Base-by-base conservation (phyloP, 2,329 filamentous ascomycete genomes). In the Xylaria sp. region DNA sequence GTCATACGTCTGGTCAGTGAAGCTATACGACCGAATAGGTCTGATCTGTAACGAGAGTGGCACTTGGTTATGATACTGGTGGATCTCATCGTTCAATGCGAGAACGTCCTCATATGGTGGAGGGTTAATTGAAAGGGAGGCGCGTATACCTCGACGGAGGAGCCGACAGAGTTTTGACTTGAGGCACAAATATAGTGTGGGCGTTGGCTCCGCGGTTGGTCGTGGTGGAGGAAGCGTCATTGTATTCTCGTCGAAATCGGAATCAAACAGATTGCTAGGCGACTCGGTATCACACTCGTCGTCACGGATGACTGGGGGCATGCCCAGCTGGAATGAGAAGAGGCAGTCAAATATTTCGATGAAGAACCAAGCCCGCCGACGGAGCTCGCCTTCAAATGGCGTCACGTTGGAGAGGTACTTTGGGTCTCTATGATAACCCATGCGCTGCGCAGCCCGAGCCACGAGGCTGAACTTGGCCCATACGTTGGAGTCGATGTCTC, bases 351-450 rank as follows among this genome's bases (percentile, higher is more conserved):
- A 76, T 0, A 77, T 70, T 56, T 78, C 75, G 16, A 76, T 71
- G 58, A 76, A 71, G 47, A 78, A 74, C 77, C 80, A 82, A 2
- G 70, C 70, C 17, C 79, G 71, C 4, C 79, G 74, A 17, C 79
- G 74, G 71, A 82, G 78, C 66, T 82, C 79, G 18, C 71, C 76
- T 45, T 80, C 76, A 50, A 81, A 82, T 0, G 77, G 73, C 1
- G 74, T 75, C 26, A 81, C 69, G 46, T 64, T 70, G 1, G 73
- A 68, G 2, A 80, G 67, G 56, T 74, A 71, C 20, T 66, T 68
- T 2, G 77, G 72, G 41, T 82, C 78, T 7, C 79, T 75, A 53
- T 82, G 78, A 52, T 82, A 82, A 13, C 79, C 79, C 66, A 78
- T 74, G 6, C 76, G 73, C 63, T 82, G 79, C 4, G 79, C 79